Base-by-base conservation (phyloP, 2,329 filamentous ascomycete species). In the Hymenoscyphus fraxineus region DNA sequence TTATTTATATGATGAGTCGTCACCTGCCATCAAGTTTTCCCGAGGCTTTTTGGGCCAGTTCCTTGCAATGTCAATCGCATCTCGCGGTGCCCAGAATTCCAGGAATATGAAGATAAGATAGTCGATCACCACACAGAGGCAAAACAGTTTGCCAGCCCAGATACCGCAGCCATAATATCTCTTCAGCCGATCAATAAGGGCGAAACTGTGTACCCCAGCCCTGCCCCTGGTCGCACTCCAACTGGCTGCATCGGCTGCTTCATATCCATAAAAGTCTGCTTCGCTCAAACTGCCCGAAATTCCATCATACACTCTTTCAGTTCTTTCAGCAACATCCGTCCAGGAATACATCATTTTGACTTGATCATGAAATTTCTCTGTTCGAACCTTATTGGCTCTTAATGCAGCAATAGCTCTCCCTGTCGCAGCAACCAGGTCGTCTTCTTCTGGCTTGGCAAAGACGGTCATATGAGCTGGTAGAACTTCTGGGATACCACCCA, bases 331-430 rank as follows among this genome's bases (percentile, higher is more conserved):
- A 35, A 99, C 94, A 76, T 99, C 94, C 35, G 91, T 91, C 95
- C 95, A 99, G 1, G 92, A 96, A 79, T 99, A 99, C 95, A 98
- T 98, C 80, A 91, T 91, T 77, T 94, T 93, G 67, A 99, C 95
- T 77, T 98, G 91, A 70, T 97, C 94, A 76, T 99, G 95, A 74
- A 99, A 99, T 54, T 89, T 86, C 76, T 98, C 94, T 0, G 95
- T 96, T 67, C 92, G 88, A 35, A 99, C 90, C 72, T 89, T 92
- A 70, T 93, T 94, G 6, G 89, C 90, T 56, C 94, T 88, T 63
- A 99, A 83, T 38, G 91, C 89, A 0, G 88, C 89, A 67, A 99
- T 98, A 19, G 96, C 95, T 69, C 89, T 89, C 19, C 92, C 91
- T 0, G 96, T 97, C 3, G 94, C 95, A 54, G 87, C 83, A 0